These are phyloP conservation scores for Zopfia rhizophila DNA, from an alignment of 2,329 filamentous ascomycete species.

Conservation along the genomic window DNA sequence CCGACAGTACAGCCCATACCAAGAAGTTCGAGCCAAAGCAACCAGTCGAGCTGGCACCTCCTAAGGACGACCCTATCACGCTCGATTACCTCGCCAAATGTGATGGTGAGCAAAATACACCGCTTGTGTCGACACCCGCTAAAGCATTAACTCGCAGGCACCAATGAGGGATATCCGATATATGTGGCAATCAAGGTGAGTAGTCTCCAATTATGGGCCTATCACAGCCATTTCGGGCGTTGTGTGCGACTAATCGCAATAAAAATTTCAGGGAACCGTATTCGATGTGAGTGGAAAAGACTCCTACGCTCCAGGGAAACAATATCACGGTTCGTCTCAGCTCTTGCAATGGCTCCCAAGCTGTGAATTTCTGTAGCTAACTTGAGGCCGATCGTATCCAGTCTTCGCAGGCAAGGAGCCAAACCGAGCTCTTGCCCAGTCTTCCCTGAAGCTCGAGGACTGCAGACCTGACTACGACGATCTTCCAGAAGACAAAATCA, in stretches of 20 bases:
- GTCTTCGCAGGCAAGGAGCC: slow-evolving; percentile 97
- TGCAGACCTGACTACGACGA: slow-evolving; percentile 85
- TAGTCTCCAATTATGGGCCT: too few relatives aligned
- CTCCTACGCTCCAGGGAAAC: slow-evolving; percentile 82
- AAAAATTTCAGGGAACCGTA: slow-evolving; percentile 78
- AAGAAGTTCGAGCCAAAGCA: slow-evolving; percentile 81
- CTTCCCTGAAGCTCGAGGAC: slow-evolving; percentile 86
- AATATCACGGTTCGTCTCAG: slow-evolving; percentile 78
- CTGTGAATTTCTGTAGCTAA: not conserved
- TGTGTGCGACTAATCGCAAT: not conserved
- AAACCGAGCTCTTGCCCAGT: slow-evolving; percentile 88
- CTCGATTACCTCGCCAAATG: slow-evolving; percentile 81
- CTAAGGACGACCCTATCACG: slow-evolving; percentile 89
- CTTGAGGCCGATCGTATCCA: slow-evolving; percentile 54
- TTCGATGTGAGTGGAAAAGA: slow-evolving; percentile 95
- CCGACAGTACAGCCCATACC: slow-evolving; percentile 45
- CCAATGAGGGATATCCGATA: slow-evolving; percentile 69
- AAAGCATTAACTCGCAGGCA: slow-evolving; percentile 59
- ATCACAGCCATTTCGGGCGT: too few relatives aligned
- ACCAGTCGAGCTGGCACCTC: slow-evolving; percentile 79
- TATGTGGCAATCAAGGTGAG: slow-evolving; percentile 68
- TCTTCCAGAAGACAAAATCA: slow-evolving; percentile 85
- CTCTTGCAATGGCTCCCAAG: too few relatives aligned
- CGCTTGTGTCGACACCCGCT: not conserved
- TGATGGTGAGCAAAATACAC: slow-evolving; percentile 71